Percentiles rank a stretch among this genome's conserved stretches.
phyloP scores from a whole-genome alignment of 179 eudicot species.

The Silene noctiflora region DNA sequence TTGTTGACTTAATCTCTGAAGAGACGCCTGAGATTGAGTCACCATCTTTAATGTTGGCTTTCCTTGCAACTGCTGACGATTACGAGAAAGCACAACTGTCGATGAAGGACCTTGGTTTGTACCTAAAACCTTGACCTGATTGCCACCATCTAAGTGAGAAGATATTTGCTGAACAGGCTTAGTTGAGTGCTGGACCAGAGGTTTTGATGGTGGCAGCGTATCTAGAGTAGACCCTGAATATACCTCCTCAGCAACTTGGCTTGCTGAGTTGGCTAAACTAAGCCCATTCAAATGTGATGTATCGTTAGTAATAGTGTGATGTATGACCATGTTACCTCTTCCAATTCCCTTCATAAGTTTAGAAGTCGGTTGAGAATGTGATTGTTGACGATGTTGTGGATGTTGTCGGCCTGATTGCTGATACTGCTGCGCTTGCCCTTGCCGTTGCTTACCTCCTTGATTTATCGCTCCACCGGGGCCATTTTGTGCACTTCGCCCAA shows the following conservation, averaged over 20 bases:
- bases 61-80: conserved; percentile 41
- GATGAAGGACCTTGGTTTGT: conserved; percentile 39
- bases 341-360: conserved; percentile 66
- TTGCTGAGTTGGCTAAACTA: conserved; percentile 37
- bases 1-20: conserved; percentile 49
- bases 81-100: conserved; percentile 32
- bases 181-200: conserved; percentile 35
- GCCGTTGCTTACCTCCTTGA: conserved; percentile 60
- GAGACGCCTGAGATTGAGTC: conserved; percentile 40
- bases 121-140: conserved; percentile 37
- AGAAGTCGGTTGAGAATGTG: conserved; percentile 50
- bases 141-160: conserved; percentile 44
- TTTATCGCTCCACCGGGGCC: conserved; percentile 44
- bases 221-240: conserved; percentile 41
- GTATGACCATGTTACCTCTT: conserved; percentile 56
- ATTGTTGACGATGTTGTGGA: conserved; percentile 62
- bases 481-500: conserved; percentile 43
- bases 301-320: conserved; percentile 49
- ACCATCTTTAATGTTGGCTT: conserved; percentile 44
- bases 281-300: conserved; percentile 56
- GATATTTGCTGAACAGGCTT: conserved; percentile 52
- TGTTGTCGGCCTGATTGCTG: conserved; percentile 69
- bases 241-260: conserved; percentile 53
- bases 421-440: conserved; percentile 37
- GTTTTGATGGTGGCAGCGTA: conserved; percentile 43